Percentiles rank a stretch among this genome's conserved stretches.
Evolutionary conservation across 371 early-diverging fungal species (phyloP).

Genomic region (Mortierella sp.): DNA sequence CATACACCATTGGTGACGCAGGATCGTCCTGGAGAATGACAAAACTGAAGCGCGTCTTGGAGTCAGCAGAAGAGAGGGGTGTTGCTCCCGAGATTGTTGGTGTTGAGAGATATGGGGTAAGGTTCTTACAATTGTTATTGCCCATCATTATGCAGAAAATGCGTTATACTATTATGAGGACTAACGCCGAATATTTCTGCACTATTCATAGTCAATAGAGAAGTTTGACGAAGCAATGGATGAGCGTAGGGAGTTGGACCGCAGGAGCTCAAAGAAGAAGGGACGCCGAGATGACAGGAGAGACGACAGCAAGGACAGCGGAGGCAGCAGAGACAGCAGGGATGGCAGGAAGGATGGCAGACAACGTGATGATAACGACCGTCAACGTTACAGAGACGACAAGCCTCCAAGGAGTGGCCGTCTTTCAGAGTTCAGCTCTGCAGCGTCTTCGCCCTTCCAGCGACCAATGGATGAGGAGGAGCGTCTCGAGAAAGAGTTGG

Average conservation of each 20-base stretch:
- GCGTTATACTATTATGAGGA: neutral
- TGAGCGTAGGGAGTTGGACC: constrained; percentile 78
- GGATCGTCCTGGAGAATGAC: constrained; percentile 90
- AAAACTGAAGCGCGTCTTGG: constrained; percentile 79
- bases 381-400: constrained; percentile 25
- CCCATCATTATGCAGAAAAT: neutral
- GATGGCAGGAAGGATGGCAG: constrained; percentile 33
- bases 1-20: constrained; percentile 76
- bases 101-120: constrained; percentile 79
- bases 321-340: constrained; percentile 19
- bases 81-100: constrained; percentile 78
- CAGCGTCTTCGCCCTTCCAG: constrained; percentile 56
- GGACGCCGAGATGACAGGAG: constrained; percentile 23
- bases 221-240: constrained; percentile 77
- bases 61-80: constrained; percentile 80
- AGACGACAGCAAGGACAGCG: constrained; percentile 22
- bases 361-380: constrained; percentile 23
- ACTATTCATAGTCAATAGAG: constrained; percentile 65
- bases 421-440: constrained; percentile 50
- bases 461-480: constrained; percentile 57
- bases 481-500: constrained; percentile 44
- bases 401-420: constrained; percentile 39
- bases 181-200: neutral
- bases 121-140: neutral
- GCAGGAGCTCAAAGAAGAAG: constrained; percentile 37